Evolutionary conservation across 169 alveolate species (phyloP), one percentile per base, ranked within the genome.

Genomic region (Toxoplasma gondii): DNA sequence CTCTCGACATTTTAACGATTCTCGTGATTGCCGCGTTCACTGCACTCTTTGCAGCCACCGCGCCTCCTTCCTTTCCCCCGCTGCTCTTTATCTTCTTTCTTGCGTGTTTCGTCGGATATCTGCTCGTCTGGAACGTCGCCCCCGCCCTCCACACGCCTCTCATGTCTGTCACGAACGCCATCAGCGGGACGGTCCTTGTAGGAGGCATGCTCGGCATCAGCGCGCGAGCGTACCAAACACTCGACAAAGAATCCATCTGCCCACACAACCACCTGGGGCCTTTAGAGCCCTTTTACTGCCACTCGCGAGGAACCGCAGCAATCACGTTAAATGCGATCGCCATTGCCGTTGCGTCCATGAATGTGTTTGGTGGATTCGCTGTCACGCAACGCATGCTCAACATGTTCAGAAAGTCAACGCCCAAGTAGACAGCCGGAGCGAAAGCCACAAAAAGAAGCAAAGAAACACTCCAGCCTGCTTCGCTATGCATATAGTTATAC

Each of bases 61-160:
- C 94, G 0, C 82, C 81, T 27, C 80, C 87, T 29, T 34, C 67
- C 39, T 91, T 91, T n/a, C 82, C 78, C 27, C 91, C 87, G 38
- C 38, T 16, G 84, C 34, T 90, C 90, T 29, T 90, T 67, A 82
- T 92, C 53, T 94, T 94, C 88, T 54, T 91, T 64, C 74, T 94
- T 87, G 97, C 98, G 58, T 97, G 96, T 45, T 95, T 95, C n/a
- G 98, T 96, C 86, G 99, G 99, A 31, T 98, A 98, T 90, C 87
- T 96, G 95, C 96, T 96, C 36, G 97, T 98, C 91, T 98, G 98
- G 98, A 97, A 97, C 84, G 99, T 98, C 45, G 95, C 98, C 17
- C 99, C 98, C 41, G 98, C 99, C 16, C 88, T 98, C 81, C 99
- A 98, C 94, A 97, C 99, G 38, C 99, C 99, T 36, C 86, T 98